Evolutionary conservation across 129 eudicot genomes (phyloP).

Genomic region (Flaveria ramosissima): DNA sequence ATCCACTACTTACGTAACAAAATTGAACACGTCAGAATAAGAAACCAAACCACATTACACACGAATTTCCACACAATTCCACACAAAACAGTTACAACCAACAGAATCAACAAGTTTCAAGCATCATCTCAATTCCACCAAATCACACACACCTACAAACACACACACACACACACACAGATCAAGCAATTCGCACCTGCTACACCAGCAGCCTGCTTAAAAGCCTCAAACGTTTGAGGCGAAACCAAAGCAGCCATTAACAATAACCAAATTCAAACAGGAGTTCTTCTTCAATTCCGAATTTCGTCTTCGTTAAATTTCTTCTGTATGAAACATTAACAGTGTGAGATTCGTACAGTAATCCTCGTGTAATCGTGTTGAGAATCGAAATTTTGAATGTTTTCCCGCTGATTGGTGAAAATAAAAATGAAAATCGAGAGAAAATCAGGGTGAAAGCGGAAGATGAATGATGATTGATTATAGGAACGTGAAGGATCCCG

Average conservation of each 20-base stretch:
- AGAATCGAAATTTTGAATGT: neutral
- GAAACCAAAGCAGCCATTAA: conserved; percentile 42
- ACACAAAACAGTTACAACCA: neutral
- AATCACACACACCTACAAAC: neutral
- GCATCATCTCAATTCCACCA: neutral
- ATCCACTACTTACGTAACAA: neutral
- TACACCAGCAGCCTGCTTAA: conserved; percentile 79
- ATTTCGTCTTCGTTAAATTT: neutral
- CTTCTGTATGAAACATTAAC: neutral
- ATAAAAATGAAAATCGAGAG: neutral
- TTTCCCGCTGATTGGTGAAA: neutral
- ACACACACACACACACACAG: neutral
- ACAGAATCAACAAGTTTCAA: neutral
- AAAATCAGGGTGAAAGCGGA: neutral
- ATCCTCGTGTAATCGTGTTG: neutral
- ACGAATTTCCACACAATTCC: neutral
- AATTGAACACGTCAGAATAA: neutral
- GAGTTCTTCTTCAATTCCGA: neutral
- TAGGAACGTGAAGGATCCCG: conserved; percentile 7
- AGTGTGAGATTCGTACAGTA: neutral
- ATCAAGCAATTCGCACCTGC: conserved; percentile 46
- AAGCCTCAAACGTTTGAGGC: conserved; percentile 38
- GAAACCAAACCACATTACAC: conserved; percentile 26
- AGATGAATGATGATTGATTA: neutral
- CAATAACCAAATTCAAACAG: conserved; percentile 5